A percentile compares a stretch with the other conserved stretches of the same genome.
Conservation (phyloP, 371 early-diverging fungal genomes). For the Mucor saturninus region DNA sequence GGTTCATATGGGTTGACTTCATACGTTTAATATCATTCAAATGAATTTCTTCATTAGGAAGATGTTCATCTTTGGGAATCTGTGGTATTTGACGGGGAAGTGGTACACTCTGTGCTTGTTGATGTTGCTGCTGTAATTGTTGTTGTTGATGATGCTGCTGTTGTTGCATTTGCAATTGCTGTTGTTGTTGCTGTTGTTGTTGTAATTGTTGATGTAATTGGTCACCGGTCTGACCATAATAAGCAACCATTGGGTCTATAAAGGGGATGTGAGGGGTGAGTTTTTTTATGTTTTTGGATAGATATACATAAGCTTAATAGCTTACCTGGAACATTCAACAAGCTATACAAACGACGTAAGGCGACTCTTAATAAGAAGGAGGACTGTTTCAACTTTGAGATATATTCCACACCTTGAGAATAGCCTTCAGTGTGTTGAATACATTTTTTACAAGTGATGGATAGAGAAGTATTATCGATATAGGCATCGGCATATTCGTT, state of each 20-base stretch:
- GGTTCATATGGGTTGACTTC: conserved; percentile 63
- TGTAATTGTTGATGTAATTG: conserved; percentile 4
- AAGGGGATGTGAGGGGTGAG: not conserved
- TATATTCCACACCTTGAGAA: conserved; percentile 65
- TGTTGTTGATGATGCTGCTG: not conserved
- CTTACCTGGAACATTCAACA: conserved; percentile 71
- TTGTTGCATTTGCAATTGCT: conserved; percentile 10
- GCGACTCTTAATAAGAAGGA: conserved; percentile 85
- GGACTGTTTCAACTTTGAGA: conserved; percentile 92
- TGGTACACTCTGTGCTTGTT: conserved; percentile 3
- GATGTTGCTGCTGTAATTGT: not conserved
- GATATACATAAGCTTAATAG: not conserved
- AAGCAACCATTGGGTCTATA: conserved; percentile 27
- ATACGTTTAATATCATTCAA: conserved; percentile 66
- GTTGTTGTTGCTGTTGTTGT: conserved; percentile 1
- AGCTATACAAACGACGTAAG: conserved; percentile 79
- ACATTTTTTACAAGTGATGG: conserved; percentile 54
- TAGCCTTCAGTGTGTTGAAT: conserved; percentile 30
- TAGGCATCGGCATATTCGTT: conserved; percentile 57
- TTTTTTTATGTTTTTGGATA: not conserved
- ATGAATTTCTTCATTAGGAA: conserved; percentile 49
- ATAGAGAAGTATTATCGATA: conserved; percentile 41
- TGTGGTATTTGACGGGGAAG: conserved; percentile 9
- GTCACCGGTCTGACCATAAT: conserved; percentile 18
- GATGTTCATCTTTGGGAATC: conserved; percentile 33